Evolutionary conservation across 768 basidiomycete genomes (phyloP), one percentile per base, ranked within the genome.

Genomic region (Termitomyces sp.): DNA sequence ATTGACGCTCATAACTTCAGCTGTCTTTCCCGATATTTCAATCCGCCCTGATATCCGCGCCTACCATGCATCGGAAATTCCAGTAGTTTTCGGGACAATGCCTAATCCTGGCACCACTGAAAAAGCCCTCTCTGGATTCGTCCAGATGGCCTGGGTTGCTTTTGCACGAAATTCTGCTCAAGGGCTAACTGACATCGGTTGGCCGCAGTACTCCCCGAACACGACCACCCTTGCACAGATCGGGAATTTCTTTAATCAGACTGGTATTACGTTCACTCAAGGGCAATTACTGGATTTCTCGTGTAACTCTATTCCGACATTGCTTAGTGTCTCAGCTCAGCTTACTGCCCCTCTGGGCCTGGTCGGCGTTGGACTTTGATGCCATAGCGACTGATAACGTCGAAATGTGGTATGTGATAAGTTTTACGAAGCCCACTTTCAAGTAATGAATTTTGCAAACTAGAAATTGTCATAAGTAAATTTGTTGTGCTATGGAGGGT

Each of bases 61-160:
- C 2, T 74, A 69, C 55, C 75, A 76, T 40, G 65, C 69, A 0
- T 69, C 73, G 0, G 70, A 75, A 40, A 69, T 77, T 30, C 74
- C 76, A 0, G 58, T 74, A 28, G 67, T 74, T 32, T 77, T 75
- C 47, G 73, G 72, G 2, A 71, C 71, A 1, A 71, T 66, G 65
- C 53, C 49, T 55, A 32, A 60, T n/a, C 51, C 64, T 9, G 48
- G 64, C 65, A 11, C 66, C 68, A 11, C 51, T 59, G 12, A 56
- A 43, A 15, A 68, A 67, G 50, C n/a, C 59, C 64, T n/a, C 62
- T 76, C 37, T 69, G 63, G 56, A 50, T 71, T 68, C 51, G 52
- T 74, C 1, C 74, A 75, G 56, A 57, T 61, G 6, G 73, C 72
- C 0, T 77, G 76, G 75, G 73, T 75, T 1, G 64, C 70, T 6